Evolutionary conservation across 2,329 filamentous ascomycete genomes (phyloP), one percentile per base, ranked within the genome.

Genomic region (Neonectria ditissima): DNA sequence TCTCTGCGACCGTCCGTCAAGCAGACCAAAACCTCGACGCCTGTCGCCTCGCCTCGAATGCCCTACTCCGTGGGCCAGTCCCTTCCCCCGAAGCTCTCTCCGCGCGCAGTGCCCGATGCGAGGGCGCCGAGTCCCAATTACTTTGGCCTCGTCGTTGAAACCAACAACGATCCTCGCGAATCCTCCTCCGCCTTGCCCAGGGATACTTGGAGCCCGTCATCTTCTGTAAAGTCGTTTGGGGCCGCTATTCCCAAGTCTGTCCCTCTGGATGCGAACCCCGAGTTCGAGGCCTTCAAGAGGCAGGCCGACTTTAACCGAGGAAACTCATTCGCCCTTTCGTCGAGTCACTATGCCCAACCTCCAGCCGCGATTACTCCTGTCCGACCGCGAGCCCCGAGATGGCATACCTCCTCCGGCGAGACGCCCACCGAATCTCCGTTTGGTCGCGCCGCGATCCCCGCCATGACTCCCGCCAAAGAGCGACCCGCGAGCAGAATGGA

Each of bases 261-360:
- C 7, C 86, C 92, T 0, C 80, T 93, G 54, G 91, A 95, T 72
- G 88, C 90, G 34, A 94, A 94, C 72, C 87, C 91, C 7, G 90
- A 94, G n/a, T 95, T 92, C 67, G 92, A 95, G 75, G 91, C 91
- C 2, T 95, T 97, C 75, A 86, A 85, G 70, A 88, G 85, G 67
- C 90, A 93, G 73, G 86, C 88, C n/a, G 92, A 94, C 73, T 83
- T 86, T 37, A 90, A 89, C 69, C 80, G 80, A 45, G 78, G 81
- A 52, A 81, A 77, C 50, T 74, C 79, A 0, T 79, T 79, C 41
- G 87, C 76, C 34, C 77, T 90, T 9, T 78, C 81, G 61, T 76
- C 80, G 48, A 71, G 82, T 1, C 81, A 85, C 62, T 84, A 87
- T 65, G 77, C 79, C 16, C 24, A 78, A 79, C 26, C 74, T 70